A percentile compares a stretch with the other conserved stretches of the same genome.
Evolutionary conservation across 768 basidiomycete genomes (phyloP).

Genomic region (Royoungia palumana): DNA sequence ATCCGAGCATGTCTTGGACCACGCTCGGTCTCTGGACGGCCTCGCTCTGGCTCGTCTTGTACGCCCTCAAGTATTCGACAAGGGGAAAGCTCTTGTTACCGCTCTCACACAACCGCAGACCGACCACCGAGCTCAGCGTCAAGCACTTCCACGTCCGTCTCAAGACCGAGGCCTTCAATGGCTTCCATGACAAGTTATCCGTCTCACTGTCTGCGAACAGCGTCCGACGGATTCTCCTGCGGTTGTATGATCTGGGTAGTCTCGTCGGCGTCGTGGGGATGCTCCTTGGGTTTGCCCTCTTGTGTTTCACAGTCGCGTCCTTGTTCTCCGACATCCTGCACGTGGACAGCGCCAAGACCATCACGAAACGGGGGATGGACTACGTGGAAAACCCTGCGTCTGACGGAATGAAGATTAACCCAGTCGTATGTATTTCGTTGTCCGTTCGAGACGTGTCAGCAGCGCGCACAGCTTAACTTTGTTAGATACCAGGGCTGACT

Average conservation of each 20-base stretch:
- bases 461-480: constrained; percentile 1
- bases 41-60: constrained; percentile 24
- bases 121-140: constrained; percentile 19
- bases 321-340: constrained; percentile 17
- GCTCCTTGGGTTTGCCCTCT: constrained; percentile 37
- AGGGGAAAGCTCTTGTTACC: constrained; percentile 21
- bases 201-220: constrained; percentile 31
- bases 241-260: constrained; percentile 51
- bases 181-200: constrained; percentile 44
- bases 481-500: constrained; percentile 79
- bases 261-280: constrained; percentile 47
- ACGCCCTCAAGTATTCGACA: constrained; percentile 23
- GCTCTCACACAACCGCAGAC: constrained; percentile 18
- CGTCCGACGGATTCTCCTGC: constrained; percentile 26
- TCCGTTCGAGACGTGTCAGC: not conserved
- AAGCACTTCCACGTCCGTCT: constrained; percentile 33
- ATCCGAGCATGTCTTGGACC: constrained; percentile 20
- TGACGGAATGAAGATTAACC: constrained; percentile 16
- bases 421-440: constrained; percentile 29
- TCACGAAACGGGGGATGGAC: constrained; percentile 17
- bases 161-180: constrained; percentile 51
- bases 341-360: not conserved
- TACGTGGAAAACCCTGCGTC: not conserved
- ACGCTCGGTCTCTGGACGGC: constrained; percentile 19
- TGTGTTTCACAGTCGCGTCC: constrained; percentile 34